Base-by-base conservation (phyloP, 805 yeast genomes). In the Pichia cabralensis region DNA sequence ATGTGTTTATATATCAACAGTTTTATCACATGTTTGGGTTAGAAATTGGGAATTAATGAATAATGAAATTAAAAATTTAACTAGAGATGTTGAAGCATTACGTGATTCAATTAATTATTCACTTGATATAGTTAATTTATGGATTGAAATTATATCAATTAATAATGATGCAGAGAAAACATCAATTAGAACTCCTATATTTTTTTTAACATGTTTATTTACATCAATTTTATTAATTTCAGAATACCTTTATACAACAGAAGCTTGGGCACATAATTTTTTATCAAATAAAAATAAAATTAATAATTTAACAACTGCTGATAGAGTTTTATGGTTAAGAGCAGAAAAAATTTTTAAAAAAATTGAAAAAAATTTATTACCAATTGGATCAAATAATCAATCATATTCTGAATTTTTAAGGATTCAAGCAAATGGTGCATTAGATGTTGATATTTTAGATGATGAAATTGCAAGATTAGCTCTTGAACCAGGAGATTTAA, bases 1-100 rank as follows among this genome's bases (percentile, higher is more conserved):
- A 40, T 70, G 80, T 48, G 58, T 80, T 22, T 65, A 74, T 47
- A 49, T 80, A 30, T 69, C 84, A 1, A 76, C 81, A 4, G 66
- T 79, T 6, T 62, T 80, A 50, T 64, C 67, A 36, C 65, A 65
- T 28, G 73, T 79, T 5, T 73, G 85, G 70, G 50, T 60, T 34
- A 74, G 78, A 46, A 78, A 81, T 53, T 80, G 86, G 84, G 61
- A 52, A 12, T 71, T 66, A 0, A 76, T 81, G 85, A 77, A 76
- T 45, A 43, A 49, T 7, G 64, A 65, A 29, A 57, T 79, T 38
- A 61, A 66, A 38, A 53, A 54, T 22, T 52, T 77, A 28, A 58
- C 64, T 31, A 56, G 59, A 28, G 78, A 80, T 48, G 67, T 72
- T 33, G 84, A 78, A 41, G 76, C 78, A 5, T 58, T 79, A 32